phyloP scores from a whole-genome alignment of 192 early-diverging fungal genomes.

The Backusella liffmaniae region DNA sequence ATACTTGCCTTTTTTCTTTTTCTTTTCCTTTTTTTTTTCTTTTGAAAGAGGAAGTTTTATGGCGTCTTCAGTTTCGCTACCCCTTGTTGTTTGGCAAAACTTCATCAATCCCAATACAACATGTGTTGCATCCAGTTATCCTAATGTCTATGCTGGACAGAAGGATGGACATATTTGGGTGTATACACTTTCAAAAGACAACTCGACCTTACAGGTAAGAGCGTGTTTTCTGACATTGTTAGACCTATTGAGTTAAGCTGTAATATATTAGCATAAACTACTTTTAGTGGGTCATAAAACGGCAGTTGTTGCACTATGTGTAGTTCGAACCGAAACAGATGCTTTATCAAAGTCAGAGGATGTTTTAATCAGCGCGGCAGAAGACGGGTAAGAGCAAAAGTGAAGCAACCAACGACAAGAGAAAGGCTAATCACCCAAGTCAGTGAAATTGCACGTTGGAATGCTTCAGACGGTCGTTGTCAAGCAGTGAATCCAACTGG shows the following conservation, averaged over 20 bases:
- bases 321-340: conserved; percentile 42
- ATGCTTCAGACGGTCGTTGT: conserved; percentile 52
- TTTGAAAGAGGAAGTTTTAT: conserved; percentile 21
- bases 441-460: conserved; percentile 52
- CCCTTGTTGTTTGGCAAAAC: conserved; percentile 48
- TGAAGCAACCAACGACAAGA: not conserved
- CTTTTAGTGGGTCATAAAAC: conserved; percentile 51
- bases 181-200: conserved; percentile 21
- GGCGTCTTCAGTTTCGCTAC: conserved; percentile 50
- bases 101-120: conserved; percentile 38
- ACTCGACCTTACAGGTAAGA: not conserved
- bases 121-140: conserved; percentile 34
- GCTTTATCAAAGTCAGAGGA: conserved; percentile 39
- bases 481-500: conserved; percentile 39
- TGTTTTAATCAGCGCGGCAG: conserved; percentile 53
- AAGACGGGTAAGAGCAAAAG: conserved; percentile 47
- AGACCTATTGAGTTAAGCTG: not conserved
- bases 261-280: conserved; percentile 31
- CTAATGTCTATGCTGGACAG: conserved; percentile 48
- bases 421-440: not conserved
- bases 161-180: conserved; percentile 59
- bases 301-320: conserved; percentile 43
- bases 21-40: not conserved
- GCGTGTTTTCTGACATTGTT: not conserved
- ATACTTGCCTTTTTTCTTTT: not conserved